phyloP scores from a whole-genome alignment of 805 yeast species.

The Yarrowia yakushimensis region DNA sequence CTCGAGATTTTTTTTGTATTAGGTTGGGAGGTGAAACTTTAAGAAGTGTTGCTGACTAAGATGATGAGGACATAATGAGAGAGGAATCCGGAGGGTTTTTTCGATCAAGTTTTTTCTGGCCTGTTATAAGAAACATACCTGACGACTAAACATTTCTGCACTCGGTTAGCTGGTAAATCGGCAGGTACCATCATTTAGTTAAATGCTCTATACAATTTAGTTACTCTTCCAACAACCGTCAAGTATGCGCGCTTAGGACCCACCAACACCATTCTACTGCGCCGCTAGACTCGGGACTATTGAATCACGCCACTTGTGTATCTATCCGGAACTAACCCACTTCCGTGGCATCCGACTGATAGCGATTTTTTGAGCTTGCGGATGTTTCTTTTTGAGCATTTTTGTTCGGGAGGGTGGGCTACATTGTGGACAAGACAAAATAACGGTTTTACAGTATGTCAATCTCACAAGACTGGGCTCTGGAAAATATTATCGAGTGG shows the following conservation, averaged over 20 bases:
- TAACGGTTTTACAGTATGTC: background rate
- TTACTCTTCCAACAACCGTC: background rate
- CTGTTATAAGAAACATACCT: too few relatives aligned
- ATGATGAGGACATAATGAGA: background rate
- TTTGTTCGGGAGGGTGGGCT: background rate
- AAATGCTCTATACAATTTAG: too few relatives aligned
- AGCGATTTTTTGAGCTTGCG: too few relatives aligned
- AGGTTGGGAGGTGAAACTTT: conserved; percentile 1
- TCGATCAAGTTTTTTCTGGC: too few relatives aligned
- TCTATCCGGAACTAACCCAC: background rate
- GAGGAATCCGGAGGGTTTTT: too few relatives aligned
- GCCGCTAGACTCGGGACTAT: background rate
- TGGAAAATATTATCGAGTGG: background rate
- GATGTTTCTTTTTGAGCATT: too few relatives aligned
- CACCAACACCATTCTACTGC: background rate
- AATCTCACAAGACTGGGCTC: background rate
- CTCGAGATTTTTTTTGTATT: background rate
- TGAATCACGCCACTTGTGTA: background rate
- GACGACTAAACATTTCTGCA: too few relatives aligned
- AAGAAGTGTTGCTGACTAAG: background rate
- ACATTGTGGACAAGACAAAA: background rate
- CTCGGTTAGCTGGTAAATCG: too few relatives aligned
- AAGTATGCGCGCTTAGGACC: too few relatives aligned
- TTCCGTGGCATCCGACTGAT: background rate
- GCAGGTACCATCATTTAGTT: too few relatives aligned